Evolutionary conservation across 2,329 filamentous ascomycete genomes (phyloP).

Genomic region (Ramularia collo-cygni): DNA sequence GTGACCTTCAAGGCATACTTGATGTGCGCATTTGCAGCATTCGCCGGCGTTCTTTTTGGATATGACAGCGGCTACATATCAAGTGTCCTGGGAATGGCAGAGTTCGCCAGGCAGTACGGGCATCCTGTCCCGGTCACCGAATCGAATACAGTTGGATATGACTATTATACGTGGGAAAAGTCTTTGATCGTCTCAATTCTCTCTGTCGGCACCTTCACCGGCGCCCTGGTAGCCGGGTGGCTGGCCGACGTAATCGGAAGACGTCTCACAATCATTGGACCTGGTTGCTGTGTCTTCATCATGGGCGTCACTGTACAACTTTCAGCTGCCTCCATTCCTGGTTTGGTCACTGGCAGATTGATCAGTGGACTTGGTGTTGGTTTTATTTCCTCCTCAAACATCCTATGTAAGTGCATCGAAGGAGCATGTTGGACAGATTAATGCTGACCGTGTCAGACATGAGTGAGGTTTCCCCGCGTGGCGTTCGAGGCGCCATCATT

Average conservation of each 20-base stretch:
- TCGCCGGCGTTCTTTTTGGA: conserved; percentile 55
- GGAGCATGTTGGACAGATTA: no score
- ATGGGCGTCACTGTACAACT: conserved; percentile 52
- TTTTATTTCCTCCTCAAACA: conserved; percentile 58
- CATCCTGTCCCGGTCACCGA: conserved; percentile 14
- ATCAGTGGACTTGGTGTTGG: conserved; percentile 70
- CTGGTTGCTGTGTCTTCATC: conserved; percentile 55
- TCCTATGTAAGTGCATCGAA: no score
- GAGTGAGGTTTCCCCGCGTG: conserved; percentile 45
- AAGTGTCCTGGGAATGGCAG: conserved; percentile 45
- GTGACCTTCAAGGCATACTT: conserved; percentile 46
- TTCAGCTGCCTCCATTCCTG: conserved; percentile 51
- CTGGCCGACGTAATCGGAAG: conserved; percentile 61
- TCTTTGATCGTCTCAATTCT: conserved; percentile 68
- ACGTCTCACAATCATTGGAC: conserved; percentile 53
- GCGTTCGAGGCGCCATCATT: conserved; percentile 71
- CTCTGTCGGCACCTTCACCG: conserved; percentile 71
- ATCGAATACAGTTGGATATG: conserved; percentile 17
- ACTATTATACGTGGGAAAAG: conserved; percentile 31
- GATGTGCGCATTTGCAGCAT: conserved; percentile 55
- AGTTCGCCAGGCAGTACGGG: conserved; percentile 37
- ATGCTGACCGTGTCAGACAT: no score
- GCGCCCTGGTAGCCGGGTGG: conserved; percentile 52
- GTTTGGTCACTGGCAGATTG: conserved; percentile 65
- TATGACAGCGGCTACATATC: conserved; percentile 53